Percentiles rank a stretch among this genome's conserved stretches.
Evolutionary conservation across 805 yeast genomes (phyloP).

Genomic region (Candida broadrunensis): DNA sequence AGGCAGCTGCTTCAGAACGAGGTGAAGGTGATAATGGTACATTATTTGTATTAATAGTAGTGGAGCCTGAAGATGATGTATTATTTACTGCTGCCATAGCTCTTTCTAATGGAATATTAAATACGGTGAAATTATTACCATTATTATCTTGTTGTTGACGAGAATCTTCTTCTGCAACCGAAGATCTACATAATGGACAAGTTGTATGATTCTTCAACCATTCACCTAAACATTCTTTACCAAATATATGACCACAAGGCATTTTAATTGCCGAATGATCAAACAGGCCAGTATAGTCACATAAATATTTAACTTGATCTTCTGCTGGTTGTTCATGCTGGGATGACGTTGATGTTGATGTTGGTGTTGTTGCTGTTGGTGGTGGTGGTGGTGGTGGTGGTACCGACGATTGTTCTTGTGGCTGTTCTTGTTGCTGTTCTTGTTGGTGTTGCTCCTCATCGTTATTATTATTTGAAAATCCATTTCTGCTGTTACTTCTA

Average conservation of each 20-base stretch:
- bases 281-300: conserved; percentile 17
- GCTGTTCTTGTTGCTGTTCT: background rate
- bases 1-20: background rate
- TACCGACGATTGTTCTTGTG: conserved; percentile 1
- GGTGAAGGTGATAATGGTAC: background rate
- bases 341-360: conserved; percentile 1
- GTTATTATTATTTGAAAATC: background rate
- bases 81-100: conserved; percentile 6
- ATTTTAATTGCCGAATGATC: conserved; percentile 65
- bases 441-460: background rate
- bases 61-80: background rate
- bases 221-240: conserved; percentile 75
- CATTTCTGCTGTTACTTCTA: conserved; percentile 2
- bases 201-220: conserved; percentile 76
- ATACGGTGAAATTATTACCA: conserved; percentile 24
- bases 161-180: conserved; percentile 28
- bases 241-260: conserved; percentile 88
- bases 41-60: background rate
- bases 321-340: conserved; percentile 18
- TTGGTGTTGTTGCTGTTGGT: background rate
- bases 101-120: conserved; percentile 19
- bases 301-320: conserved; percentile 9
- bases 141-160: background rate
- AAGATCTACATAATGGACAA: conserved; percentile 83
- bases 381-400: conserved; percentile 1